Conservation (phyloP, 2,329 filamentous ascomycete genomes). For the Aspergillus texensis region DNA sequence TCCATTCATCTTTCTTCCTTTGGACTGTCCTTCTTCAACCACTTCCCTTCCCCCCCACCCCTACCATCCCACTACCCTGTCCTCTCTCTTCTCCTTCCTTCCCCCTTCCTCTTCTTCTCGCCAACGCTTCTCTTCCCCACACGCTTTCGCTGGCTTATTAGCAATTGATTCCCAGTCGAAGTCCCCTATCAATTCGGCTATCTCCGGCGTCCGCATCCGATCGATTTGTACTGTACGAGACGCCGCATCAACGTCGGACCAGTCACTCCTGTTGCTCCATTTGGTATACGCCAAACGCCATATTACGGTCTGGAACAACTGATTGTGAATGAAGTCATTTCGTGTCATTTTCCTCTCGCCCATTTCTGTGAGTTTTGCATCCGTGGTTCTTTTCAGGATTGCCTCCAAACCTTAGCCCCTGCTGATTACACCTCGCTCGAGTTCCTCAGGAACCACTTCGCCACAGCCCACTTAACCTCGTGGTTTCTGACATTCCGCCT, state of each 20-base stretch:
- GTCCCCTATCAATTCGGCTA: constrained; percentile 23
- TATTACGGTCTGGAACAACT: constrained; percentile 3
- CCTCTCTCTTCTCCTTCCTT: neutral
- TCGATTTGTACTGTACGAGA: constrained; percentile 26
- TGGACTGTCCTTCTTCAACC: neutral
- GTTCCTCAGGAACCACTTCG: constrained; percentile 22
- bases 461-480: constrained; percentile 17
- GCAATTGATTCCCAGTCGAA: constrained; percentile 25
- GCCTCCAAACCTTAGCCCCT: constrained; percentile 18
- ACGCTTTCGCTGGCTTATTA: constrained; percentile 22
- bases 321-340: constrained; percentile 2
- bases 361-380: constrained; percentile 12
- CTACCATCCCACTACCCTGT: neutral
- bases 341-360: neutral
- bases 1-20: constrained; percentile 8
- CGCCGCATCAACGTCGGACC: constrained; percentile 4
- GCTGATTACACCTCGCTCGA: constrained; percentile 21
- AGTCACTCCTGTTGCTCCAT: neutral
- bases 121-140: neutral
- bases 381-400: constrained; percentile 14
- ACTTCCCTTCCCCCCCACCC: constrained; percentile 2
- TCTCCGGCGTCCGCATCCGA: constrained; percentile 30
- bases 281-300: neutral
- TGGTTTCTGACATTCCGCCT: constrained; percentile 4
- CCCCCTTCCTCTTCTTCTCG: constrained; percentile 2